Evolutionary conservation across 805 yeast genomes (phyloP), one percentile per base, ranked within the genome.

Genomic region (Citeromyces matritensis): DNA sequence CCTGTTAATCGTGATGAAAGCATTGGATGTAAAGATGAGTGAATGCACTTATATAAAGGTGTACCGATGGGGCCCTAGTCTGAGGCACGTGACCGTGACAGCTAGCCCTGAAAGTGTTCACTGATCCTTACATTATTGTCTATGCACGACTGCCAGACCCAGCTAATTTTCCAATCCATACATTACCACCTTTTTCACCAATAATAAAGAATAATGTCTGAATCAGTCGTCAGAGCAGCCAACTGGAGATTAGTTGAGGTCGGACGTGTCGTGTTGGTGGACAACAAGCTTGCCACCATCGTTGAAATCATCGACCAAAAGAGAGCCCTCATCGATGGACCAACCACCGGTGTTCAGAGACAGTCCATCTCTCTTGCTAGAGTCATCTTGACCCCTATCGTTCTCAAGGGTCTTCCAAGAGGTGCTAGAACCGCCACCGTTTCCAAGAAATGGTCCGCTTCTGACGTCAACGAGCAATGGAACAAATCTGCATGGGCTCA

Each of bases 211-310:
- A 17, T 17, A 17, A 17, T 17, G 21, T 17, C 21, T 17, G 21
- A 17, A 17, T 17, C 21, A 17, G 21, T 17, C 21, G 91, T 91
- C 65, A 80, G 83, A 73, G 82, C 94, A 63, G 72, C 94, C 64
- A 82, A 82, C 88, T 91, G 97, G 97, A 84, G 95, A 82, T 76
- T 74, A 60, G 98, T 91, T 64, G 95, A 88, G 76, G 82, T 86
- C 60, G 98, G 98, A 65, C 95, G 99, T 73, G 82, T 91, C 61
- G 95, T 86, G 63, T 79, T 88, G 59, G 61, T 88, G 60, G 72
- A 78, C 65, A 82, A 83, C 56, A 82, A 84, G 68, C 76, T 91
- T 60, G 99, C 97, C 56, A 70, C 94, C 60, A 78, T 91, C 57
- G 97, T 86, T 58, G 98, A 91, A 75, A 83, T 91, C 71, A 82